Conservation (phyloP, 2,329 filamentous ascomycete species). For the Hypoxylon sp. region DNA sequence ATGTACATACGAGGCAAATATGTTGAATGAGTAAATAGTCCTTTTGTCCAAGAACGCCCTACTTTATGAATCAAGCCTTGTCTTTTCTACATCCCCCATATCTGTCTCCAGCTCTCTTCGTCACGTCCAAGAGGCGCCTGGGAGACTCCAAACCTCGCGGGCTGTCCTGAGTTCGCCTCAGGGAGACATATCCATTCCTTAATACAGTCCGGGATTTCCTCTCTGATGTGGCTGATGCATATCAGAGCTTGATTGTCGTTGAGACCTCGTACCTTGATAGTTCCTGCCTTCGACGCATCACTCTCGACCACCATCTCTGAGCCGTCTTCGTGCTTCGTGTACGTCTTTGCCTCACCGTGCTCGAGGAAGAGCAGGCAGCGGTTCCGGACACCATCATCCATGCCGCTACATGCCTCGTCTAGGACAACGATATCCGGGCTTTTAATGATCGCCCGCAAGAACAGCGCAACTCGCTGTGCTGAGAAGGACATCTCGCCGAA, state of each 20-base stretch:
- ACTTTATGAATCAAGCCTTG: constrained; percentile 1
- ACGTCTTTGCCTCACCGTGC: constrained; percentile 63
- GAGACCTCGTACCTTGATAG: constrained; percentile 67
- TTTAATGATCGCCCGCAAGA: constrained; percentile 83
- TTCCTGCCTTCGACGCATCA: constrained; percentile 52
- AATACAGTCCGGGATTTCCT: constrained; percentile 87
- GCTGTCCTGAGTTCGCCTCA: constrained; percentile 69
- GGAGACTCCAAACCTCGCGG: constrained; percentile 71
- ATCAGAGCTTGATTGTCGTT: constrained; percentile 78
- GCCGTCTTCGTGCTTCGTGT: constrained; percentile 46
- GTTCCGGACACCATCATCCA: constrained; percentile 82
- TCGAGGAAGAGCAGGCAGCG: constrained; percentile 85
- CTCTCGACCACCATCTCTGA: constrained; percentile 54
- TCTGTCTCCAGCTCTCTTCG: constrained; percentile 66
- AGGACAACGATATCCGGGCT: constrained; percentile 82
- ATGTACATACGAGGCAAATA: background rate
- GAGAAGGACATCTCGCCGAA: constrained; percentile 82
- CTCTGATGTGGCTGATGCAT: constrained; percentile 89
- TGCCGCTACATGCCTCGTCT: constrained; percentile 87
- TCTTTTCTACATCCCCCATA: constrained; percentile 61
- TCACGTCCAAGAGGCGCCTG: constrained; percentile 67
- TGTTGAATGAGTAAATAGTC: background rate
- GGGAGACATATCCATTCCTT: constrained; percentile 88
- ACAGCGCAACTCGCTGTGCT: constrained; percentile 83
- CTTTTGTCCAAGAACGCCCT: background rate